Conservation (phyloP, 140 eudicot genomes). For the Erigeron philadelphicus region DNA sequence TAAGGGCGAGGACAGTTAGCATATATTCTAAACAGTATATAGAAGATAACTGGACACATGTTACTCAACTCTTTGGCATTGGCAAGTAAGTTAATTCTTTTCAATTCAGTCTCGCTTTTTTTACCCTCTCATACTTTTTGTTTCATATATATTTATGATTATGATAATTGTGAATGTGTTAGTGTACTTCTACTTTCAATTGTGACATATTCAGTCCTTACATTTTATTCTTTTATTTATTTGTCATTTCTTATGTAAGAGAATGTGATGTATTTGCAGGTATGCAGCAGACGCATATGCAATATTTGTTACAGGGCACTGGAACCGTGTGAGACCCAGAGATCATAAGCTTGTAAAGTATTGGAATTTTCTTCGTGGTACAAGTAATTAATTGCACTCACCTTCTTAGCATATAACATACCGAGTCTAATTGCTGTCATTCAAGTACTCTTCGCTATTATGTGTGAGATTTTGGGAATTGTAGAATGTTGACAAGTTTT, state of each 20-base stretch:
- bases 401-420: no score
- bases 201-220: no score
- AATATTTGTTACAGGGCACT: conserved; percentile 73
- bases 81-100: not conserved
- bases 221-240: no score
- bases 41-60: conserved; percentile 59
- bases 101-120: not conserved
- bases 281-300: conserved; percentile 98
- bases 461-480: no score
- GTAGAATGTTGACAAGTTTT: no score
- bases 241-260: no score
- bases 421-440: no score
- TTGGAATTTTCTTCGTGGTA: conserved; percentile 57
- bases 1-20: conserved; percentile 43
- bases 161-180: not conserved
- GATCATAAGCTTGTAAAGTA: conserved; percentile 73
- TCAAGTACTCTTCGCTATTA: no score
- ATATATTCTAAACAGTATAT: conserved; percentile 49
- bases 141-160: not conserved
- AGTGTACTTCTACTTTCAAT: no score
- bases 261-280: conserved; percentile 31
- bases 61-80: conserved; percentile 60
- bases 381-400: not conserved
- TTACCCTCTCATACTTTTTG: not conserved
- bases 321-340: conserved; percentile 56